A percentile compares a stretch with the other conserved stretches of the same genome.
Evolutionary conservation across 768 basidiomycete genomes (phyloP).

Genomic region (Amanita rimosa): DNA sequence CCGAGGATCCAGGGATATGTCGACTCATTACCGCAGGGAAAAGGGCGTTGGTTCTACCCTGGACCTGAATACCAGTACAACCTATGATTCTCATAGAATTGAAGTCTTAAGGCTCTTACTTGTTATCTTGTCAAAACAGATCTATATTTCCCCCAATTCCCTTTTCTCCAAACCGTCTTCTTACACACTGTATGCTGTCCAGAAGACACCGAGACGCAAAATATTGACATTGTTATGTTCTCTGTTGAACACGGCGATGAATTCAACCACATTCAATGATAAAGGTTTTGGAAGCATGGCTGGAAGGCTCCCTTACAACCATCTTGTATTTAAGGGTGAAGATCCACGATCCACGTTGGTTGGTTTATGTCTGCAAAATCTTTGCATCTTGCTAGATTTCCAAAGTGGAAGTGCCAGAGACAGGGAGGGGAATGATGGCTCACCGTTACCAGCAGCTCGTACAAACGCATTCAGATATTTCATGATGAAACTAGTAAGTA

Average conservation of each 20-base stretch:
- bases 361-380: conserved; percentile 62
- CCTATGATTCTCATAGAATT: conserved; percentile 69
- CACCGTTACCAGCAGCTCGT: conserved; percentile 40
- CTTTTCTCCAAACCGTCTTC: conserved; percentile 65
- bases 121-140: conserved; percentile 81
- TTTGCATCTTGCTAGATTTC: conserved; percentile 71
- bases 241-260: conserved; percentile 82
- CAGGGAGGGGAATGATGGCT: conserved; percentile 32
- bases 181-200: conserved; percentile 70
- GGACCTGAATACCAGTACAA: conserved; percentile 51
- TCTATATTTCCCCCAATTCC: conserved; percentile 65
- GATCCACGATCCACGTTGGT: conserved; percentile 67
- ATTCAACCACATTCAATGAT: conserved; percentile 39
- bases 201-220: conserved; percentile 64
- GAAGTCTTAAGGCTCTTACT: conserved; percentile 87
- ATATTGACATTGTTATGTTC: conserved; percentile 93
- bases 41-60: conserved; percentile 87
- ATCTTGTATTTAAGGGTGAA: conserved; percentile 84
- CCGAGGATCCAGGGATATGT: not conserved
- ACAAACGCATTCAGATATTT: conserved; percentile 92
- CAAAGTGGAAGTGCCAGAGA: conserved; percentile 70
- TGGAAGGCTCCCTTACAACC: conserved; percentile 79
- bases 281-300: conserved; percentile 58
- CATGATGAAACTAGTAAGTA: conserved; percentile 72
- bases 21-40: conserved; percentile 47